A percentile compares a stretch with the other conserved stretches of the same genome.
phyloP scores from a whole-genome alignment of 768 basidiomycete species.

The Trametes coccinea region DNA sequence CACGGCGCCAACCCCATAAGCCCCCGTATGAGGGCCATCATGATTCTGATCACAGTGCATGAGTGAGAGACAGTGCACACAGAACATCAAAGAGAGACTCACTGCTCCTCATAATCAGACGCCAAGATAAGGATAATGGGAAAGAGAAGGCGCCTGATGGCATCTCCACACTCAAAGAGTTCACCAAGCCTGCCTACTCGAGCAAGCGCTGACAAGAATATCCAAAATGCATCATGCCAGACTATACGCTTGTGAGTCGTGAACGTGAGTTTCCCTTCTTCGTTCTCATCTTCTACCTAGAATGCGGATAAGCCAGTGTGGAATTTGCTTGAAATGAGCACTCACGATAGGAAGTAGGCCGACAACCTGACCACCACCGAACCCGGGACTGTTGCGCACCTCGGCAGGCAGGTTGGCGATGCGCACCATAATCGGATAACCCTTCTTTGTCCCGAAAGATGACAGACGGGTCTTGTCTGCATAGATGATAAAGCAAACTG shows the following conservation, averaged over 20 bases:
- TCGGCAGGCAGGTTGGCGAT: conserved; percentile 23
- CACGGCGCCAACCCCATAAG: conserved; percentile 10
- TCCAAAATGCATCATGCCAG: conserved; percentile 41
- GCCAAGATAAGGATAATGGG: conserved; percentile 14
- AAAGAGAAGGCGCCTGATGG: neutral
- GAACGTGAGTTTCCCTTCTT: conserved; percentile 34
- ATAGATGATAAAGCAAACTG: conserved; percentile 20
- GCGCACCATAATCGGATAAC: conserved; percentile 24
- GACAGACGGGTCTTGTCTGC: conserved; percentile 26
- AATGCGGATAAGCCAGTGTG: conserved; percentile 28
- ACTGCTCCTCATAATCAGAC: conserved; percentile 23
- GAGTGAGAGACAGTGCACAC: neutral
- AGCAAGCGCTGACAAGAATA: conserved; percentile 14
- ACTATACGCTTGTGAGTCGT: conserved; percentile 27
- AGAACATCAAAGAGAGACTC: neutral
- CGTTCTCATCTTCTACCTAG: conserved; percentile 32
- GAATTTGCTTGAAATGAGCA: neutral
- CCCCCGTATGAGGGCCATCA: conserved; percentile 20
- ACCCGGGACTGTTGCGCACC: conserved; percentile 21
- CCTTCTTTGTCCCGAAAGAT: conserved; percentile 24
- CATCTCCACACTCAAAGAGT: conserved; percentile 1
- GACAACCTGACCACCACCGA: conserved; percentile 20
- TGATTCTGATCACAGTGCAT: too few relatives aligned
- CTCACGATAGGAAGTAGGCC: conserved; percentile 25
- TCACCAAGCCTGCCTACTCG: neutral